These are phyloP conservation scores for Globisporangium irregulare DNA, from an alignment of 352 stramenopile genomes.

Conservation along the genomic window DNA sequence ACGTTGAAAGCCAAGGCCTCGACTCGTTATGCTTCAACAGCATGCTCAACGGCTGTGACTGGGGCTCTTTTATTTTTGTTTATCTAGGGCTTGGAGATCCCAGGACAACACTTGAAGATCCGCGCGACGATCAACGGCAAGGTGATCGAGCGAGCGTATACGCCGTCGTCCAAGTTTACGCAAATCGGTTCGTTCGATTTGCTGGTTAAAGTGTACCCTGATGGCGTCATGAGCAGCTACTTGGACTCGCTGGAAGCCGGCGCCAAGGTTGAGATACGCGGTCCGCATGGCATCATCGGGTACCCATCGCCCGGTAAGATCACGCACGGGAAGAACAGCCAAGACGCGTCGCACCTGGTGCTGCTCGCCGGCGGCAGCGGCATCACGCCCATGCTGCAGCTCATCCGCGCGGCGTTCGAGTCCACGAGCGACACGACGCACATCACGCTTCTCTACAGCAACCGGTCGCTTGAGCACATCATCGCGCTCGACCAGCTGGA, in stretches of 20 bases:
- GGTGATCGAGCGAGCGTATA: slow-evolving; percentile 76
- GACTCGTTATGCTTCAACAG: not conserved
- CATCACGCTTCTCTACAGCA: slow-evolving; percentile 77
- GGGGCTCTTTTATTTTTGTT: not conserved
- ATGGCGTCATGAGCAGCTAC: slow-evolving; percentile 74
- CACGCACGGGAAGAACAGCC: slow-evolving; percentile 40
- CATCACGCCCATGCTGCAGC: slow-evolving; percentile 82
- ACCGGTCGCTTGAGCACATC: slow-evolving; percentile 59
- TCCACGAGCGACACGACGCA: slow-evolving; percentile 47
- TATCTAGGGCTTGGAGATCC: slow-evolving; percentile 52
- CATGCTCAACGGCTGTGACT: not conserved
- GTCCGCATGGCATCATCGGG: slow-evolving; percentile 58
- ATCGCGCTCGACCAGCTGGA: slow-evolving; percentile 74
- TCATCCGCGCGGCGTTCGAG: slow-evolving; percentile 71
- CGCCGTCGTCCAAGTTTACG: slow-evolving; percentile 71
- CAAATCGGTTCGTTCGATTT: slow-evolving; percentile 68
- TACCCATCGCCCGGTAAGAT: slow-evolving; percentile 56
- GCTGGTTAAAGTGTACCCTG: slow-evolving; percentile 74
- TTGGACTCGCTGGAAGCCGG: slow-evolving; percentile 49
- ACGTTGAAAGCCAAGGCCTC: not conserved
- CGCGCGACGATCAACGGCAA: slow-evolving; percentile 71
- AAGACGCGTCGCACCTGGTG: slow-evolving; percentile 61
- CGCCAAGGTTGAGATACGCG: slow-evolving; percentile 71
- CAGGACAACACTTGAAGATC: slow-evolving; percentile 79
- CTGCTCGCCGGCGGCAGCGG: slow-evolving; percentile 75